Conservation (phyloP, 441 rosid genomes). For the Monsonia emarginata region DNA sequence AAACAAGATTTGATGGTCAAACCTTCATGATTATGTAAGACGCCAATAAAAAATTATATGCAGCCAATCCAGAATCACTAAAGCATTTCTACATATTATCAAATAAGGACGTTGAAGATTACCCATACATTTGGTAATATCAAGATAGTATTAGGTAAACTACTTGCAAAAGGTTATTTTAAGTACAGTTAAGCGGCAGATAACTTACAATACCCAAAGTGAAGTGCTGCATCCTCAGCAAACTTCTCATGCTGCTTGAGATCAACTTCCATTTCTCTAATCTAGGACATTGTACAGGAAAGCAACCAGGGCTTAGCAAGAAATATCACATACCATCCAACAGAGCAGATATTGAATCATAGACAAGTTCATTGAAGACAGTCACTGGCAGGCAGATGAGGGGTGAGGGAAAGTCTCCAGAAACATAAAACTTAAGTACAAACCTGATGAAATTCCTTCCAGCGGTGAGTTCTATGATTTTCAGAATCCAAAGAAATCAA, state of each 20-base stretch:
- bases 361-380: background rate
- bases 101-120: background rate
- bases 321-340: background rate
- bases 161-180: constrained; percentile 11
- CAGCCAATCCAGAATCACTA: background rate
- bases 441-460: background rate
- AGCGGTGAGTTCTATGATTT: background rate
- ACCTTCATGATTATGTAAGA: background rate
- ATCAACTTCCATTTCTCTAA: constrained; percentile 54
- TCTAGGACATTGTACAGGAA: constrained; percentile 29
- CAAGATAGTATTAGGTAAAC: constrained; percentile 1
- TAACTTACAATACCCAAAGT: constrained; percentile 49
- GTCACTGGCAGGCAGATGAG: background rate
- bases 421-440: background rate
- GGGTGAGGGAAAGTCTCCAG: no score
- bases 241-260: constrained; percentile 62
- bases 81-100: background rate
- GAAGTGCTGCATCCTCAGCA: constrained; percentile 50
- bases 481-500: background rate
- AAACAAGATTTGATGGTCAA: background rate
- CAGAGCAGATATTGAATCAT: background rate
- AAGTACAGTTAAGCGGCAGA: background rate
- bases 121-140: background rate
- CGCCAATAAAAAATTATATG: background rate
- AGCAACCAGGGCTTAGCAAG: constrained; percentile 9